Percentiles rank a stretch among this genome's conserved stretches.
These are phyloP conservation scores for Castanea crenata DNA, from an alignment of 306 rosid species.

Conservation along the genomic window DNA sequence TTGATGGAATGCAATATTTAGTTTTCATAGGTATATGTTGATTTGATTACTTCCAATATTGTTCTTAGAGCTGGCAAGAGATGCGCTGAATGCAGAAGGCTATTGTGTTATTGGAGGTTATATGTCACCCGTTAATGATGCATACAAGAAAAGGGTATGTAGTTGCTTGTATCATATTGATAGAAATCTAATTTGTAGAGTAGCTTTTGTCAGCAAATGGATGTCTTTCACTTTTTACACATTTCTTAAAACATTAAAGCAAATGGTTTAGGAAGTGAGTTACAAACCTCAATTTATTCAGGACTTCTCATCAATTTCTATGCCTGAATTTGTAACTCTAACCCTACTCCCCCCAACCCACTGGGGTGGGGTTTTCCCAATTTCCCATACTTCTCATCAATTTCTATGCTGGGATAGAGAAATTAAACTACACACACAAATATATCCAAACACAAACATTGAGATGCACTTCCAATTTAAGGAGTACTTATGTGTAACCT, in stretches of 20 bases:
- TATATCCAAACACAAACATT: background rate
- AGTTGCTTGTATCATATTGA: background rate
- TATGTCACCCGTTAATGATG: constrained; percentile 92
- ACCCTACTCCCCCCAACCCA: background rate
- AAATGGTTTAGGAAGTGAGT: background rate
- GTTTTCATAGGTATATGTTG: background rate
- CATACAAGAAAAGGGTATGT: constrained; percentile 82
- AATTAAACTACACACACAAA: too few relatives aligned
- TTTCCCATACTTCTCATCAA: too few relatives aligned
- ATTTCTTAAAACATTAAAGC: background rate
- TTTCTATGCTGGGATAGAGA: too few relatives aligned
- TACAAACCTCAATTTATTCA: background rate
- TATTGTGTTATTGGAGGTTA: constrained; percentile 81
- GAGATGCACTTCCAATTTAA: background rate
- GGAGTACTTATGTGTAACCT: background rate
- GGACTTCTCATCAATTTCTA: background rate
- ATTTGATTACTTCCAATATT: constrained; percentile 2
- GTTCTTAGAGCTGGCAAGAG: constrained; percentile 80
- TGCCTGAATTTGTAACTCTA: background rate
- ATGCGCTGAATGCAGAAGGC: constrained; percentile 66
- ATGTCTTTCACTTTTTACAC: background rate
- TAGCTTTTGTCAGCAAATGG: background rate
- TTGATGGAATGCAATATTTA: background rate
- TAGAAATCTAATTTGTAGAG: background rate
- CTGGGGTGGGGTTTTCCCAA: too few relatives aligned